Conservation (phyloP, 306 rosid genomes). For the Ormosia emarginata region DNA sequence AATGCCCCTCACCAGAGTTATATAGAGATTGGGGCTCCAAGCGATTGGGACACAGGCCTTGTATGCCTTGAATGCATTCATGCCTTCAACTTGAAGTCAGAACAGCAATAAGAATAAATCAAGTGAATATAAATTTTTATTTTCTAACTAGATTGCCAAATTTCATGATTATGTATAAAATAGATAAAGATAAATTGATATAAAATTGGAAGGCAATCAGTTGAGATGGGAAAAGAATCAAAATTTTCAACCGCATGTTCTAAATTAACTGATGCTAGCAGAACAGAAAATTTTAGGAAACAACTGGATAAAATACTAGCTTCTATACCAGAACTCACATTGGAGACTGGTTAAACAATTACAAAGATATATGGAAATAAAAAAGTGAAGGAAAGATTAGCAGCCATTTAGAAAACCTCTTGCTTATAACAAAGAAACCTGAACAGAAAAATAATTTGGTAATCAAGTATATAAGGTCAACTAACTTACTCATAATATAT, state of each 20-base stretch:
- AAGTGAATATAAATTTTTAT: neutral
- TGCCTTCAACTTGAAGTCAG: slow-evolving; percentile 47
- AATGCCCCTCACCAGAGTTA: slow-evolving; percentile 89
- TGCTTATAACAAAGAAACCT: neutral
- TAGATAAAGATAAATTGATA: neutral
- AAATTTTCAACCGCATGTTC: neutral
- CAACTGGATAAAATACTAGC: neutral
- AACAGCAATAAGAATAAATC: slow-evolving; percentile 23
- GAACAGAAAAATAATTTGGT: neutral
- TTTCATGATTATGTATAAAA: neutral
- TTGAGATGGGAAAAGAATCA: neutral
- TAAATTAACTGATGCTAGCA: neutral
- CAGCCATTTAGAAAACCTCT: neutral
- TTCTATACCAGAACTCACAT: neutral
- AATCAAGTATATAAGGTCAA: neutral
- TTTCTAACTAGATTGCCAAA: neutral
- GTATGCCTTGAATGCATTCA: slow-evolving; percentile 92
- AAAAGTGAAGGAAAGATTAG: neutral
- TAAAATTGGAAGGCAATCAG: neutral
- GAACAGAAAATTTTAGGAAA: neutral
- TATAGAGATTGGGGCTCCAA: slow-evolving; percentile 81
- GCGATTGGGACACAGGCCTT: slow-evolving; percentile 78
- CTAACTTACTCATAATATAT: neutral
- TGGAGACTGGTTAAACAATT: neutral
- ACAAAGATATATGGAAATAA: neutral